These are phyloP conservation scores for Mycena capillaripes DNA, from an alignment of 768 basidiomycete species.

Conservation along the genomic window DNA sequence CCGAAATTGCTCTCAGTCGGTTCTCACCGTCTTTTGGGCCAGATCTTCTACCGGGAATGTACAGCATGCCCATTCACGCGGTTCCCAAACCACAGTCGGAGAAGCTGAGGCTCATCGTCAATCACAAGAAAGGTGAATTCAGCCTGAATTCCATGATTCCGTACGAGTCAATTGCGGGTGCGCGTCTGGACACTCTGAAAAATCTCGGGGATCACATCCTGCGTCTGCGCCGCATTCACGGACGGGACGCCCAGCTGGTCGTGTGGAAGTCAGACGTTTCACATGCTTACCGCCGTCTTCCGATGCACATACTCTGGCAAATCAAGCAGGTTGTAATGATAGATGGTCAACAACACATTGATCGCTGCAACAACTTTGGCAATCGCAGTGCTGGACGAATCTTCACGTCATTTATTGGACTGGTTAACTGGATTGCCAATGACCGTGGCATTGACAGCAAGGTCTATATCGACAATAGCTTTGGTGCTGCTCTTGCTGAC, in stretches of 20 bases:
- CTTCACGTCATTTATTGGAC: slow-evolving; percentile 28
- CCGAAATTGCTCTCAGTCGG: not conserved
- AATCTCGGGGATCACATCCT: slow-evolving; percentile 45
- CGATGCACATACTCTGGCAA: slow-evolving; percentile 47
- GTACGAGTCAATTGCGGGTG: not conserved
- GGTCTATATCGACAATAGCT: slow-evolving; percentile 51
- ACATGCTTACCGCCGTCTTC: slow-evolving; percentile 45
- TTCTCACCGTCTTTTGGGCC: slow-evolving; percentile 50
- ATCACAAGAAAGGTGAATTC: slow-evolving; percentile 53
- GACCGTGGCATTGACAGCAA: slow-evolving; percentile 36
- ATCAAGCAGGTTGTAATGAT: slow-evolving; percentile 44
- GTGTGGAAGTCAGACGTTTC: slow-evolving; percentile 57
- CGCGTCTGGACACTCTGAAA: slow-evolving; percentile 51
- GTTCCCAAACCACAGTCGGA: slow-evolving; percentile 52
- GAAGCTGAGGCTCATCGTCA: slow-evolving; percentile 53
- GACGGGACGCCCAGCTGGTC: slow-evolving; percentile 31
- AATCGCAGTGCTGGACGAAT: no score
- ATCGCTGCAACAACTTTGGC: slow-evolving; percentile 6
- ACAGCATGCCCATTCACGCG: slow-evolving; percentile 51
- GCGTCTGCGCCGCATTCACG: slow-evolving; percentile 24
- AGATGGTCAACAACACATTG: slow-evolving; percentile 15
- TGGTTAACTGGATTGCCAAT: slow-evolving; percentile 50
- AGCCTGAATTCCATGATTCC: slow-evolving; percentile 18
- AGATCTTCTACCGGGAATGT: slow-evolving; percentile 59
- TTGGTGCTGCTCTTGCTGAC: slow-evolving; percentile 37